Evolutionary conservation across 169 alveolate genomes (phyloP).

Genomic region (Amoebophrya sp.): DNA sequence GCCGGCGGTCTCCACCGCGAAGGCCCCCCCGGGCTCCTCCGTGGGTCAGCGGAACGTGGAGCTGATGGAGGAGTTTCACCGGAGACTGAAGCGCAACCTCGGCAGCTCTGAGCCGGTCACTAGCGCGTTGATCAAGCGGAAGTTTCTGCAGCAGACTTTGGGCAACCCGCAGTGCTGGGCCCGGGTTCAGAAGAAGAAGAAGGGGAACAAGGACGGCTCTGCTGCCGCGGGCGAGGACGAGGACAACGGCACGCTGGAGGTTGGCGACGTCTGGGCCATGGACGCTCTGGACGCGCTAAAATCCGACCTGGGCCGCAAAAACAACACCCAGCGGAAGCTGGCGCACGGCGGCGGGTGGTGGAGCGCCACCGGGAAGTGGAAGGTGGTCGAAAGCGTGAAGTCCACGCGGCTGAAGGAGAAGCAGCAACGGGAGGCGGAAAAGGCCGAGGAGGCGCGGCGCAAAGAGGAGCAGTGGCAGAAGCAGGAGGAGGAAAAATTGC

Average conservation of each 20-base stretch:
- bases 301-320: not conserved
- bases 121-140: not conserved
- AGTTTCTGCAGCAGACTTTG: not conserved
- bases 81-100: not conserved
- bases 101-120: not conserved
- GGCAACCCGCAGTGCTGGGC: not conserved
- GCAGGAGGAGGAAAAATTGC: not conserved
- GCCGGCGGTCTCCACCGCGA: too few species aligned
- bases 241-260: not conserved
- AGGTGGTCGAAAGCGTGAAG: not conserved
- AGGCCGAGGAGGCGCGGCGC: not conserved
- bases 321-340: not conserved
- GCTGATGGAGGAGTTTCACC: not conserved
- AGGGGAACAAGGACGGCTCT: not conserved
- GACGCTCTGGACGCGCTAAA: not conserved
- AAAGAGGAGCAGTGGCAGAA: not conserved
- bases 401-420: not conserved
- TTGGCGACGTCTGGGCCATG: not conserved
- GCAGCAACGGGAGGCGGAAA: not conserved
- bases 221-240: not conserved
- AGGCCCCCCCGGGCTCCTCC: too few species aligned
- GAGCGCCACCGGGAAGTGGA: not conserved
- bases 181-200: not conserved
- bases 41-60: not conserved
- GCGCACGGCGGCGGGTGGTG: not conserved